Conservation (phyloP, 2,329 filamentous ascomycete genomes). For the Neonectria neomacrospora region DNA sequence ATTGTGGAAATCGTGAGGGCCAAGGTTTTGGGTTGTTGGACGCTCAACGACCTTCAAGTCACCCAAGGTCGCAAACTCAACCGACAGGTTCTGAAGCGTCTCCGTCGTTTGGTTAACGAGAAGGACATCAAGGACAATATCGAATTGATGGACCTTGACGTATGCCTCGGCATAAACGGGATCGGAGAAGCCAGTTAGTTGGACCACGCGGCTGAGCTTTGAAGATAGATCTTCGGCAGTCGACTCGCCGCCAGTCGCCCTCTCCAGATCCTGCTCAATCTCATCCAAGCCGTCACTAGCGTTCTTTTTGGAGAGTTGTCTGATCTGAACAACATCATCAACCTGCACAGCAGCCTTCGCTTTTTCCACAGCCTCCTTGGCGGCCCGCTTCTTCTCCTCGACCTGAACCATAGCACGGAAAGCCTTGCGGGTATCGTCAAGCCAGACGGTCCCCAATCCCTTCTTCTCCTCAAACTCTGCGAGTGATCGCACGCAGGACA, state of each 20-base stretch:
- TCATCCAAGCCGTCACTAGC: constrained; percentile 83
- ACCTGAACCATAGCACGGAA: constrained; percentile 98
- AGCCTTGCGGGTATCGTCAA: constrained; percentile 93
- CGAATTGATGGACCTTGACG: constrained; percentile 98
- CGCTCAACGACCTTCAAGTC: constrained; percentile 98
- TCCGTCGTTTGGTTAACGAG: constrained; percentile 97
- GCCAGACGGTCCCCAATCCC: constrained; percentile 90
- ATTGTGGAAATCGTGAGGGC: constrained; percentile 96
- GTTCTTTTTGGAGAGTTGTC: constrained; percentile 94
- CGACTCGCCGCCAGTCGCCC: constrained; percentile 90
- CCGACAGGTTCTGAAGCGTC: constrained; percentile 94
- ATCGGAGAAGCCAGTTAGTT: constrained; percentile 97
- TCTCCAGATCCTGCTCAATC: constrained; percentile 89
- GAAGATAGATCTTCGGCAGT: constrained; percentile 86
- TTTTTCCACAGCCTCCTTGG: constrained; percentile 91
- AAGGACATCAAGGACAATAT: constrained; percentile 95
- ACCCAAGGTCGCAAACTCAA: constrained; percentile 97
- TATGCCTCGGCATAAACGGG: constrained; percentile 99
- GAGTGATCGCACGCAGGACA: constrained; percentile 94
- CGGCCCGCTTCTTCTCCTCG: constrained; percentile 97
- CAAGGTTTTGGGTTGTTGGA: constrained; percentile 94
- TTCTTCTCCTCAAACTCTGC: constrained; percentile 91
- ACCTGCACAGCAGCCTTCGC: constrained; percentile 95
- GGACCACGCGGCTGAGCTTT: constrained; percentile 95
- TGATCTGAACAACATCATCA: constrained; percentile 92